Percentiles rank a stretch among this genome's conserved stretches.
These are phyloP conservation scores for Quercus ilex DNA, from an alignment of 306 rosid genomes.

Conservation along the genomic window DNA sequence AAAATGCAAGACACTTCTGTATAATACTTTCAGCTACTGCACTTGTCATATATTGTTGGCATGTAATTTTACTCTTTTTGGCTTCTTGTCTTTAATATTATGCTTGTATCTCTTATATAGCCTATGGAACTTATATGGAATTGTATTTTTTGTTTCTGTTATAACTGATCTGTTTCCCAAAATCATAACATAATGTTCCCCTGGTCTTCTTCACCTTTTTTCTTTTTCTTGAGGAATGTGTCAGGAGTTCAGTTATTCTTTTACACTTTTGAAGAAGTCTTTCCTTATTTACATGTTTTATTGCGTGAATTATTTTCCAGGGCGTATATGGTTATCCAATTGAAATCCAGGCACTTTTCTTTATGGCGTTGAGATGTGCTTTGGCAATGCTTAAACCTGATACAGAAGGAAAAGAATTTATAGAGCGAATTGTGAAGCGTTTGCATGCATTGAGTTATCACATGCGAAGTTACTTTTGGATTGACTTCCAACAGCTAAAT, in stretches of 20 bases:
- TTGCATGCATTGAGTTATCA: conserved; percentile 83
- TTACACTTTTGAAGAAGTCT: neutral
- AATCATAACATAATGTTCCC: neutral
- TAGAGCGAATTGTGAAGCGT: conserved; percentile 82
- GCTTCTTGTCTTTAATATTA: neutral
- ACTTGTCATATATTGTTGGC: neutral
- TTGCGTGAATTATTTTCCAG: conserved; percentile 33
- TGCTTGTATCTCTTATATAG: neutral
- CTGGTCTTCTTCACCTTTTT: neutral
- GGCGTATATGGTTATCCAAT: conserved; percentile 92
- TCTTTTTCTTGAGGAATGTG: neutral
- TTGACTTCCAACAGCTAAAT: conserved; percentile 86
- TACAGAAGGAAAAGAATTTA: conserved; percentile 77
- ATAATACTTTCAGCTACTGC: too few species aligned
- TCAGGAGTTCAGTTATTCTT: neutral
- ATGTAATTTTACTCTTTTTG: neutral
- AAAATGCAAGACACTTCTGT: neutral
- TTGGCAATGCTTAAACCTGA: conserved; percentile 73
- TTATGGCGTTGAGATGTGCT: conserved; percentile 81
- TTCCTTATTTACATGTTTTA: neutral
- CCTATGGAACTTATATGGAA: neutral
- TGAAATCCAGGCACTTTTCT: conserved; percentile 93
- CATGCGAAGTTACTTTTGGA: conserved; percentile 92
- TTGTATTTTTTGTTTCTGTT: neutral
- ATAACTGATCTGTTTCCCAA: neutral